A percentile compares a stretch with the other conserved stretches of the same genome.
phyloP scores from a whole-genome alignment of 2,329 filamentous ascomycete genomes.

The Thielaviopsis musarum region DNA sequence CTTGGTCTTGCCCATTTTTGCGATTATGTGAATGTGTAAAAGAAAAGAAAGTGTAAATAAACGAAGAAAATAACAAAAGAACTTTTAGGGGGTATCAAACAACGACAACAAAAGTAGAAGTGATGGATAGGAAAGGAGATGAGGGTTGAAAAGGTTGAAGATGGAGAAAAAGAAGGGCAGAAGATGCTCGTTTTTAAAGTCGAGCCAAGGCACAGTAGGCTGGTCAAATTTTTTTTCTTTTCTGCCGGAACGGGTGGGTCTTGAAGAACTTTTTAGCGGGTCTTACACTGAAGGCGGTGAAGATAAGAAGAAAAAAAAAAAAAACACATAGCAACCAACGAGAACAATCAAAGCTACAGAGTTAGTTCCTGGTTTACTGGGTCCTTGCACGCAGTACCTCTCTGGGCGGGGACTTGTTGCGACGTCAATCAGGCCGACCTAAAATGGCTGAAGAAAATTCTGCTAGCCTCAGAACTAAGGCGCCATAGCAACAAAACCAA shows the following conservation, averaged over 20 bases:
- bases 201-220: constrained; percentile 2
- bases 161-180: constrained; percentile 1
- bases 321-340: too few species aligned
- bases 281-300: constrained; percentile 20
- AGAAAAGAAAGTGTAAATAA: constrained; percentile 14
- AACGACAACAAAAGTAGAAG: constrained; percentile 2
- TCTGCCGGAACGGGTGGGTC: constrained; percentile 21
- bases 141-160: not conserved
- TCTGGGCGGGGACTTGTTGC: not conserved
- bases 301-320: constrained; percentile 6
- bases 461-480: not conserved
- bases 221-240: constrained; percentile 18
- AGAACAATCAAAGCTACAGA: not conserved
- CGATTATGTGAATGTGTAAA: constrained; percentile 14
- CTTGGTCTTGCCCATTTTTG: constrained; percentile 50
- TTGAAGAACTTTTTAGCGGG: constrained; percentile 12
- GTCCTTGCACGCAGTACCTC: not conserved
- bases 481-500: not conserved
- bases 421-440: too few species aligned
- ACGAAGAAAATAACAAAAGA: constrained; percentile 13
- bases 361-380: not conserved
- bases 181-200: constrained; percentile 10
- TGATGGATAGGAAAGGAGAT: constrained; percentile 1
- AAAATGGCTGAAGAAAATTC: not conserved
- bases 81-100: constrained; percentile 12